Conservation (phyloP, 495 filamentous ascomycete genomes). For the Aspergillus sclerotiicarbonarius region DNA sequence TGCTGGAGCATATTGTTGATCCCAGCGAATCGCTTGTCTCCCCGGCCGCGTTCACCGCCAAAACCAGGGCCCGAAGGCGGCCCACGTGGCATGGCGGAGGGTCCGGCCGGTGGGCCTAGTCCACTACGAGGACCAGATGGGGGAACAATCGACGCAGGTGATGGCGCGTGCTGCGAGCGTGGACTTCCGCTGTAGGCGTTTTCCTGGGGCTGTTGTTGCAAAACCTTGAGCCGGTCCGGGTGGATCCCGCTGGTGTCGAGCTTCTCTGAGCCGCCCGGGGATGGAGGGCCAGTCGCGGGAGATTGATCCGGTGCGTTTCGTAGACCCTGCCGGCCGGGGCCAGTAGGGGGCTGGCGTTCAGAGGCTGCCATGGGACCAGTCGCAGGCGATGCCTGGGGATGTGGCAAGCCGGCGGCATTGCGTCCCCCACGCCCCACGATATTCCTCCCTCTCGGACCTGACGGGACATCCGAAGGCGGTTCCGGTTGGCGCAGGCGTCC, state of each 20-base stretch:
- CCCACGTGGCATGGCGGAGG: conserved; percentile 27
- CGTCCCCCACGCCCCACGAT: conserved; percentile 32
- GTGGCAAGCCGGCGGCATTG: conserved; percentile 28
- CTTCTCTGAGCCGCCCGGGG: conserved; percentile 26
- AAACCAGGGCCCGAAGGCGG: conserved; percentile 28
- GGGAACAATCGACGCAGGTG: conserved; percentile 26
- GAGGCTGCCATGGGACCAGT: conserved; percentile 24
- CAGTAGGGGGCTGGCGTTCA: conserved; percentile 39
- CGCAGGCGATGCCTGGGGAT: conserved; percentile 19
- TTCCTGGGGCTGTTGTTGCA: conserved; percentile 26
- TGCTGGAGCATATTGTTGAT: conserved; percentile 49
- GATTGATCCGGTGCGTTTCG: conserved; percentile 30
- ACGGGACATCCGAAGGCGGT: conserved; percentile 58
- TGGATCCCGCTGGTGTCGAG: conserved; percentile 44
- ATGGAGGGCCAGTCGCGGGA: conserved; percentile 20
- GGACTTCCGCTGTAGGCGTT: conserved; percentile 18
- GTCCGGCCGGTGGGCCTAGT: conserved; percentile 23
- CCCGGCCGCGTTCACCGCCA: conserved; percentile 37
- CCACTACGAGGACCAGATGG: conserved; percentile 42
- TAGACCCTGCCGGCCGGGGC: conserved; percentile 35
- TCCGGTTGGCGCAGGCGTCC: conserved; percentile 56
- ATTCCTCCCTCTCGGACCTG: conserved; percentile 62
- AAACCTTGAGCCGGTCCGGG: conserved; percentile 46
- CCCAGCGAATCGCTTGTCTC: conserved; percentile 44
- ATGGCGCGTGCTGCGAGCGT: conserved; percentile 23